Evolutionary conservation across 2,329 filamentous ascomycete species (phyloP), one percentile per base, ranked within the genome.

Genomic region (Cytospora schulzeri): DNA sequence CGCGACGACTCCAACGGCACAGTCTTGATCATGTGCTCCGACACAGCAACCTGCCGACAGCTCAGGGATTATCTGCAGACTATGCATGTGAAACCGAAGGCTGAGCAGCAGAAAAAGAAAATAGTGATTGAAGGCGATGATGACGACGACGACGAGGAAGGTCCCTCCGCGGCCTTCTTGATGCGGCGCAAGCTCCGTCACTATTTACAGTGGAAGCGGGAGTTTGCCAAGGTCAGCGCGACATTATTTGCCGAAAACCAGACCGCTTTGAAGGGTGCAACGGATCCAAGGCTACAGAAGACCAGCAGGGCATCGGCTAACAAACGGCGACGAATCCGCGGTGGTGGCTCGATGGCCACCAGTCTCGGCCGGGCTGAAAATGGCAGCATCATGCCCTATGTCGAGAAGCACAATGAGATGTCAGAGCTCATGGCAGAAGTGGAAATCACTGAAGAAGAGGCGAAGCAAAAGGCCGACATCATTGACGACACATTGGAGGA

Each of bases 21-120:
- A 2, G 92, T 97, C 57, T 80, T 99, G 38, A 92, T 99, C 74
- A 98, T 99, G 95, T 98, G 94, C 73, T 89, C 90, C 29, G 94
- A 96, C 71, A 88, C 91, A 63, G 87, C 88, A 63, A 96, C 92
- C 11, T 96, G 92, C 72, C 86, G 90, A 17, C 95, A 99, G 71
- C 81, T 99, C 51, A 88, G 92, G 68, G 94, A 98, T 74, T 98
- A 94, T 73, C 79, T 99, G 24, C 91, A 96, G 74, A 93, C 88
- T 8, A 97, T 97, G 92, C 87, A 96, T 72, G 84, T 93, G 31
- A 87, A 85, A 61, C 83, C 87, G 60, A 83, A 75, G 71, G 73
- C 72, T 53, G 80, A 84, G 59, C 76, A 78, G 48, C 73, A 76
- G 53, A 75, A 81, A 15, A 67, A 60, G 62, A 67, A 67, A 19